Evolutionary conservation across 352 stramenopile species (phyloP).

Genomic region (Globisporangium splendens): DNA sequence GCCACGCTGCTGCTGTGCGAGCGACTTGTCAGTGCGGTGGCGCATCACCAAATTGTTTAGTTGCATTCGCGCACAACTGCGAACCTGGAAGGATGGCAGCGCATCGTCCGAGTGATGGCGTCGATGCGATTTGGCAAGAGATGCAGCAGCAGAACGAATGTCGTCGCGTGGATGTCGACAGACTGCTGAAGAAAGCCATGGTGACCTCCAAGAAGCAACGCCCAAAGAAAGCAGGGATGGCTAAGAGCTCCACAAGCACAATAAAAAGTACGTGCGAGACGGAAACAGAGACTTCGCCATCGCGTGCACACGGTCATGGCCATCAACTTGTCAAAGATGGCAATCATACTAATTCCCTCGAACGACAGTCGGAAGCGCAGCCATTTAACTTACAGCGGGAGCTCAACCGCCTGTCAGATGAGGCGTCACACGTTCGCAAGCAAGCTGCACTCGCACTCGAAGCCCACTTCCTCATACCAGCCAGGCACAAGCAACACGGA

Average conservation of each 20-base stretch:
- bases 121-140: constrained; percentile 4
- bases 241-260: neutral
- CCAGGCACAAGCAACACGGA: neutral
- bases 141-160: constrained; percentile 6
- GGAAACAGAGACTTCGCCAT: neutral
- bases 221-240: neutral
- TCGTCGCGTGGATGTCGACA: neutral
- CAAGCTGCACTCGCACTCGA: constrained; percentile 54
- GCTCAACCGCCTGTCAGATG: constrained; percentile 59
- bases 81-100: neutral
- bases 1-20: too few species aligned
- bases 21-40: too few species aligned
- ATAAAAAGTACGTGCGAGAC: neutral
- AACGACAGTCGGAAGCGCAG: neutral
- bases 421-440: constrained; percentile 49
- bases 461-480: constrained; percentile 27
- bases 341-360: too few species aligned
- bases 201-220: neutral
- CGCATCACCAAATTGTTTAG: too few species aligned
- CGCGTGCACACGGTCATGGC: neutral
- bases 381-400: constrained; percentile 43
- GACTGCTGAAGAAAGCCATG: constrained; percentile 1
- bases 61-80: neutral
- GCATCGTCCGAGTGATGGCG: neutral
- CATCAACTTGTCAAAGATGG: neutral